Evolutionary conservation across 176 grass and related monocot genomes (phyloP), one percentile per base, ranked within the genome.

Genomic region (Alloteropsis semialata): DNA sequence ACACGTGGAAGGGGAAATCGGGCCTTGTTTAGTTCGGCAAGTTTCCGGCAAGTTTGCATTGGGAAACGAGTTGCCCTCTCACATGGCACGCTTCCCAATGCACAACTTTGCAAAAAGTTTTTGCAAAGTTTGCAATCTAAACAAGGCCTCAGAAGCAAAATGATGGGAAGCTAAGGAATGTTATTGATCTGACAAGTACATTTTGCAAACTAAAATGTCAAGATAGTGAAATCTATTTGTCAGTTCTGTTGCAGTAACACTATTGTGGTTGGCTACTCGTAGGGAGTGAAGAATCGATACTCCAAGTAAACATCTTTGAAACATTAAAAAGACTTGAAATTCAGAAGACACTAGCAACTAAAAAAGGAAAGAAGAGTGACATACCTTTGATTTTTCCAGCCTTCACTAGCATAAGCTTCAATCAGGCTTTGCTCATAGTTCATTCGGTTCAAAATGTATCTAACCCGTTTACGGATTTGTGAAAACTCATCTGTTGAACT

Each of bases 371-470:
- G n/a, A n/a, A n/a, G 68, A 58, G 77, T 14, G 22, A 62, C 82
- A 55, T 37, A 89, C 95, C 83, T 98, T 91, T 91, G 92, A 25
- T 85, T 89, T 89, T 93, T 98, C 95, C 95, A 98, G 49, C 92
- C 95, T 78, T 93, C 90, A 58, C 42, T 87, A 63, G 84, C 90
- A 88, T 98, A 98, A 85, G 92, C 95, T 86, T 95, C 90, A 67
- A 98, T 87, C 16, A 98, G 70, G 81, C 79, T 98, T 71, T 98
- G 95, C 51, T 98, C 92, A 74, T 88, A 93, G 65, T 89, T 93
- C 83, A 98, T 95, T 74, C 87, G 91, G 54, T 91, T 94, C 91
- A 95, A 85, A 79, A 91, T 51, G 66, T 92, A 93, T 70, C 88
- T 89, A 69, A 98, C 17, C 70, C 84, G 82, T 81, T 91, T 87